Conservation (phyloP, 345 rosid genomes). For the Arabis alpina region DNA sequence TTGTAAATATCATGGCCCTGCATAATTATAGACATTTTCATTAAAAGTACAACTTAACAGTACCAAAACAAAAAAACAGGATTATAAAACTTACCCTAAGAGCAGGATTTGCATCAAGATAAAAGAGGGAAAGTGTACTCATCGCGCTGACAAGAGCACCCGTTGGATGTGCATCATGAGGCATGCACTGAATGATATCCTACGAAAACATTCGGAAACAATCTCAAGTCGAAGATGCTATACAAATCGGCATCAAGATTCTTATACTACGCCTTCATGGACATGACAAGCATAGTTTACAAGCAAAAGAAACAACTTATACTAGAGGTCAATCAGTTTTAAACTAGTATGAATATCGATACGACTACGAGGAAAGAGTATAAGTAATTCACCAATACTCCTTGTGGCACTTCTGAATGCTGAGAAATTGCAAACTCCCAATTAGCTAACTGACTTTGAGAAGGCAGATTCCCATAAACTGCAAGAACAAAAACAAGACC, state of each 20-base stretch:
- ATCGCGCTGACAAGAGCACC: slow-evolving; percentile 85
- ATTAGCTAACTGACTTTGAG: slow-evolving; percentile 72
- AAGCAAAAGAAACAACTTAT: slow-evolving; percentile 6
- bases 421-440: slow-evolving; percentile 85
- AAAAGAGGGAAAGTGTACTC: slow-evolving; percentile 84
- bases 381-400: slow-evolving; percentile 60
- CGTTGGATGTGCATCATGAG: slow-evolving; percentile 89
- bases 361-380: background rate
- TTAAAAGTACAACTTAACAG: too few species aligned
- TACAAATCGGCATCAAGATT: background rate
- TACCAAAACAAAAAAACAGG: background rate
- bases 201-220: slow-evolving; percentile 42
- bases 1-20: slow-evolving; percentile 55
- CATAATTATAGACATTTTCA: background rate
- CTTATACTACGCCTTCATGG: background rate
- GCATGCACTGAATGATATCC: slow-evolving; percentile 93
- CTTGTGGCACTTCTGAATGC: slow-evolving; percentile 95
- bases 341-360: background rate
- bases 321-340: too few species aligned
- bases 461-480: slow-evolving; percentile 89
- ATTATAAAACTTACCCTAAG: slow-evolving; percentile 58
- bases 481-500: slow-evolving; percentile 17
- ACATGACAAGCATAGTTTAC: background rate
- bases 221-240: background rate
- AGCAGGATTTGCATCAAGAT: slow-evolving; percentile 97